Conservation (phyloP, 768 basidiomycete species). For the Boletus sensibilis region DNA sequence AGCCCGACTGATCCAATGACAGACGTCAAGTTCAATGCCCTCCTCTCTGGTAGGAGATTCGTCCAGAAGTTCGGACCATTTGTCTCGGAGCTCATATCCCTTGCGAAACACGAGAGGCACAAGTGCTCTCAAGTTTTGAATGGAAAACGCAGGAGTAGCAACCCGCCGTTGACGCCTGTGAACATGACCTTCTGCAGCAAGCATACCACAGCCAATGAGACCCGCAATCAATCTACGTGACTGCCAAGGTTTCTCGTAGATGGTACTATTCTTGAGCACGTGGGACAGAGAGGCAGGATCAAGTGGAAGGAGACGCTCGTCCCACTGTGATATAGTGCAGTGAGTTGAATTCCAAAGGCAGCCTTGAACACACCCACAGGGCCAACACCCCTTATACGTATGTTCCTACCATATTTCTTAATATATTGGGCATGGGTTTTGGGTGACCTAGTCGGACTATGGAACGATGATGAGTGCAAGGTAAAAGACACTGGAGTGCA, state of each 20-base stretch:
- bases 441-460: slow-evolving; percentile 55
- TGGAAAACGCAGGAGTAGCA: slow-evolving; percentile 73
- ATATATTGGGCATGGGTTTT: slow-evolving; percentile 53
- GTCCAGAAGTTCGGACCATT: slow-evolving; percentile 53
- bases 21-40: slow-evolving; percentile 61
- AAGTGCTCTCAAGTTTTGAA: slow-evolving; percentile 71
- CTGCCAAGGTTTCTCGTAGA: slow-evolving; percentile 84
- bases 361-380: slow-evolving; percentile 50
- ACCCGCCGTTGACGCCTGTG: slow-evolving; percentile 83
- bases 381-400: slow-evolving; percentile 65
- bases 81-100: slow-evolving; percentile 58
- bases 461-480: not conserved
- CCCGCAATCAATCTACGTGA: slow-evolving; percentile 71
- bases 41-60: slow-evolving; percentile 12
- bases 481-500: not conserved
- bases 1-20: slow-evolving; percentile 76
- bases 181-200: slow-evolving; percentile 71
- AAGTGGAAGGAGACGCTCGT: slow-evolving; percentile 74
- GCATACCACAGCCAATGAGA: slow-evolving; percentile 82
- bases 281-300: slow-evolving; percentile 76
- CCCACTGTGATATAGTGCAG: slow-evolving; percentile 50
- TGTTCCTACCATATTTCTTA: slow-evolving; percentile 62
- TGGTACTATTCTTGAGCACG: slow-evolving; percentile 65
- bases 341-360: slow-evolving; percentile 11
- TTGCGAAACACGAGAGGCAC: slow-evolving; percentile 72